Percentiles rank a stretch among this genome's conserved stretches.
These are phyloP conservation scores for Xylaria sp. DNA, from an alignment of 2,329 filamentous ascomycete genomes.

Conservation along the genomic window DNA sequence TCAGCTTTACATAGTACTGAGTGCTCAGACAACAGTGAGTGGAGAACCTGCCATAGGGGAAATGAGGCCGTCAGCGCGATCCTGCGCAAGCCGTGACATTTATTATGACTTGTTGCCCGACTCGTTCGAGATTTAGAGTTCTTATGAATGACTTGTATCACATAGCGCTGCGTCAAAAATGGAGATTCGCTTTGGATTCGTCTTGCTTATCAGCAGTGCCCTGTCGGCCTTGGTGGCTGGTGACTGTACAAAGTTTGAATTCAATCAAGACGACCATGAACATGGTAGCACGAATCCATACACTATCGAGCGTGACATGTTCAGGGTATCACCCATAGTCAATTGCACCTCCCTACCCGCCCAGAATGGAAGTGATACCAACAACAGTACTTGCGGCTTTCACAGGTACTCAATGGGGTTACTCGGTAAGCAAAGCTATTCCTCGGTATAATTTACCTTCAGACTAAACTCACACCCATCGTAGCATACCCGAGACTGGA, in stretches of 20 bases:
- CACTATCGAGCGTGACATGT: not conserved
- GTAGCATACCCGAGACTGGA: not conserved
- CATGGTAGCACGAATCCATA: no score
- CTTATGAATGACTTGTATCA: not conserved
- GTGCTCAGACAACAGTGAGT: no score
- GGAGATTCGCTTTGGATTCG: conserved; percentile 8
- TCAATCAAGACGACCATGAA: conserved; percentile 1
- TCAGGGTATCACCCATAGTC: conserved; percentile 13
- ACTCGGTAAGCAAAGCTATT: conserved; percentile 4
- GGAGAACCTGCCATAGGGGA: no score
- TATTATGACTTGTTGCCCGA: not conserved
- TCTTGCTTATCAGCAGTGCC: conserved; percentile 7
- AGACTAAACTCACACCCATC: not conserved
- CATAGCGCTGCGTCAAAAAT: not conserved
- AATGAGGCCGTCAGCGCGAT: not conserved
- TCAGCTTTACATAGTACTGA: no score
- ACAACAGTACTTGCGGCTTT: conserved; percentile 21
- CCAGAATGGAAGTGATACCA: not conserved
- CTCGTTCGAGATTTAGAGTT: not conserved
- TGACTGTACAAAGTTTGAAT: conserved; percentile 22
- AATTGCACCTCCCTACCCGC: no score
- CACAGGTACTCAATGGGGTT: conserved; percentile 29
- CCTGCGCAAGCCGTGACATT: not conserved
- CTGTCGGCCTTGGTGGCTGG: conserved; percentile 11
- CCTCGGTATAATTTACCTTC: not conserved